A percentile compares a stretch with the other conserved stretches of the same genome.
phyloP scores from a whole-genome alignment of 345 rosid genomes.

The Eucalyptus paniculata region DNA sequence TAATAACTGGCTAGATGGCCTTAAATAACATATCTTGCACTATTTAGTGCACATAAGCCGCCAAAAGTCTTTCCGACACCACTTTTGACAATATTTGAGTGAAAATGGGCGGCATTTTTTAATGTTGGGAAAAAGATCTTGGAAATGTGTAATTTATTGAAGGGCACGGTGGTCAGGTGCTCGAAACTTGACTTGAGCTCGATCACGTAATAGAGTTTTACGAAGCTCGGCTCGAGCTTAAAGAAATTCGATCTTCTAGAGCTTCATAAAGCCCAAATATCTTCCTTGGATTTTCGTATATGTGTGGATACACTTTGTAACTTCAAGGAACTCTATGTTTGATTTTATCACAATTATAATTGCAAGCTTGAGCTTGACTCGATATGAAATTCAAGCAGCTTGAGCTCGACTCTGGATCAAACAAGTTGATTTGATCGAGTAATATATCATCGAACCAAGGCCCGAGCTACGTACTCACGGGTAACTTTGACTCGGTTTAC shows the following conservation, averaged over 20 bases:
- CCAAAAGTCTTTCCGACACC: not conserved
- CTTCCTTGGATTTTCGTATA: not conserved
- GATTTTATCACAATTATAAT: not conserved
- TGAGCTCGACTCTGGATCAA: not conserved
- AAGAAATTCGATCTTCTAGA: not conserved
- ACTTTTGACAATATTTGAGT: not conserved
- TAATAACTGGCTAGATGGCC: not conserved
- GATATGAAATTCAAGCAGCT: not conserved
- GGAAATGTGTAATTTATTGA: not conserved
- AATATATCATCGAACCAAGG: not conserved
- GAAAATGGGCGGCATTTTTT: not conserved
- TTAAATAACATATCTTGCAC: not conserved
- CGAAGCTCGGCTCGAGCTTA: not conserved
- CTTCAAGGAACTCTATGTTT: not conserved
- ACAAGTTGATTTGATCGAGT: not conserved
- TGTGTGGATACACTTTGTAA: not conserved
- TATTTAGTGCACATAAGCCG: not conserved
- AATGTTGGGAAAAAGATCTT: not conserved
- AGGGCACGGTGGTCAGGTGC: not conserved
- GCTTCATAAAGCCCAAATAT: not conserved
- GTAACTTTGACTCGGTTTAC: not conserved
- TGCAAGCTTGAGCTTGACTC: not conserved
- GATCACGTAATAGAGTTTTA: not conserved
- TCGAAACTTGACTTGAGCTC: not conserved
- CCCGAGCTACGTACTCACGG: not conserved